Evolutionary conservation across 768 basidiomycete species (phyloP).

Genomic region (Termitomyces sp.): DNA sequence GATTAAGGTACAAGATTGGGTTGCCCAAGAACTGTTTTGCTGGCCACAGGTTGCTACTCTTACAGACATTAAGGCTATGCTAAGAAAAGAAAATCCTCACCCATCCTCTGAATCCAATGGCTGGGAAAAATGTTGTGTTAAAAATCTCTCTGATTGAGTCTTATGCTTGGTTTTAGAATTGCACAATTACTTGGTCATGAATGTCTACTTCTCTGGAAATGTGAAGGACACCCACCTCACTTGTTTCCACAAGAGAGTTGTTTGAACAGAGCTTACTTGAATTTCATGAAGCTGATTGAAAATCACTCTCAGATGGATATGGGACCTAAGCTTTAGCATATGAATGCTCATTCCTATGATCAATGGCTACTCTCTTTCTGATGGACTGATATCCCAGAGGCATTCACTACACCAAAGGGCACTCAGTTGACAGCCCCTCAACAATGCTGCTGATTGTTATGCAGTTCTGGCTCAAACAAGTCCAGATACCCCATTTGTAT

Average conservation of each 20-base stretch:
- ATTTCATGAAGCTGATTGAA: not conserved
- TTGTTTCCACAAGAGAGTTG: no score
- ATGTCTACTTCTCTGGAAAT: no score
- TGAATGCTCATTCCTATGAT: not conserved
- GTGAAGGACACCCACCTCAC: no score
- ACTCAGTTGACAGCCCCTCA: not conserved
- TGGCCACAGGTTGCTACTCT: not conserved
- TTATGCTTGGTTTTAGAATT: not conserved
- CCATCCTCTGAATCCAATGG: slow-evolving; percentile 4
- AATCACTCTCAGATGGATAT: not conserved
- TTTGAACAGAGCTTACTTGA: not conserved
- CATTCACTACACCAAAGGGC: not conserved
- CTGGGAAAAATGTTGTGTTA: slow-evolving; percentile 13
- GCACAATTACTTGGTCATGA: no score
- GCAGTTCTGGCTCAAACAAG: not conserved
- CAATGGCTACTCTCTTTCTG: not conserved
- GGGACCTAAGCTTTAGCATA: not conserved
- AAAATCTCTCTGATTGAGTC: slow-evolving; percentile 1
- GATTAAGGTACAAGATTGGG: not conserved
- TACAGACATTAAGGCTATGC: slow-evolving; percentile 7
- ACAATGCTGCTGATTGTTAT: not conserved
- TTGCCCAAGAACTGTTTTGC: not conserved
- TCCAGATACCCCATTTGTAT: not conserved
- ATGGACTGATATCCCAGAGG: not conserved
- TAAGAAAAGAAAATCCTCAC: slow-evolving; percentile 4